These are phyloP conservation scores for Zygosaccharomyces pseudobailii DNA, from an alignment of 1,139 yeast genomes.

Conservation along the genomic window DNA sequence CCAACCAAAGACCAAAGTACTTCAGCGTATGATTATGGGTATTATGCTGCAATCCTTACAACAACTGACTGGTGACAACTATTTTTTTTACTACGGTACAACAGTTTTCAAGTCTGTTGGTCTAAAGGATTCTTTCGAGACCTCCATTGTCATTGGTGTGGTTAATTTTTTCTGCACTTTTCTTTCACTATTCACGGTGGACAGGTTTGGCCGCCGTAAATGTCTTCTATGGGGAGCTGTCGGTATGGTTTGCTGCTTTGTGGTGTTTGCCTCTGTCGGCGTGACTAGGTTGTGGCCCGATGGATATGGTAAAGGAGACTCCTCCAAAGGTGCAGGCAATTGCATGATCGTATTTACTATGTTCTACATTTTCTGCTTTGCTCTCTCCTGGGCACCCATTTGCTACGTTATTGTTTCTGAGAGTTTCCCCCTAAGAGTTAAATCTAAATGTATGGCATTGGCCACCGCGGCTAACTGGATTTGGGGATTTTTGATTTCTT, in stretches of 20 bases:
- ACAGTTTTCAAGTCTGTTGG: conserved; percentile 72
- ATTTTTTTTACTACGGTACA: conserved; percentile 75
- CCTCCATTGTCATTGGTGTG: conserved; percentile 68
- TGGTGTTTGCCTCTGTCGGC: conserved; percentile 63
- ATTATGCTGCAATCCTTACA: conserved; percentile 58
- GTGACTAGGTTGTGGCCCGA: conserved; percentile 53
- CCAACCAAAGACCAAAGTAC: conserved; percentile 50
- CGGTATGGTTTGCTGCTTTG: conserved; percentile 58
- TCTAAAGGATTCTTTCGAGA: conserved; percentile 61
- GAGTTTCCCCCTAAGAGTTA: conserved; percentile 72
- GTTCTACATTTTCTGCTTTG: conserved; percentile 73
- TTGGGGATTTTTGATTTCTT: conserved; percentile 74
- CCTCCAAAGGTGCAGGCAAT: conserved; percentile 54
- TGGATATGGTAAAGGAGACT: conserved; percentile 31
- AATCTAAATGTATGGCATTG: conserved; percentile 72
- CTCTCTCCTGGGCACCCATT: conserved; percentile 81
- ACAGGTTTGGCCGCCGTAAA: conserved; percentile 61
- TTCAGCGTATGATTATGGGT: conserved; percentile 60
- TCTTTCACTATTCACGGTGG: conserved; percentile 58
- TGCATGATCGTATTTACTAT: conserved; percentile 77
- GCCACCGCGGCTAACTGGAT: conserved; percentile 73
- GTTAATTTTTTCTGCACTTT: conserved; percentile 74
- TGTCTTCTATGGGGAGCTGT: conserved; percentile 58
- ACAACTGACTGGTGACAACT: conserved; percentile 72
- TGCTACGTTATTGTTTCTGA: conserved; percentile 70